Evolutionary conservation across 208 protist species (phyloP).

Genomic region (Phytomonas serpens): DNA sequence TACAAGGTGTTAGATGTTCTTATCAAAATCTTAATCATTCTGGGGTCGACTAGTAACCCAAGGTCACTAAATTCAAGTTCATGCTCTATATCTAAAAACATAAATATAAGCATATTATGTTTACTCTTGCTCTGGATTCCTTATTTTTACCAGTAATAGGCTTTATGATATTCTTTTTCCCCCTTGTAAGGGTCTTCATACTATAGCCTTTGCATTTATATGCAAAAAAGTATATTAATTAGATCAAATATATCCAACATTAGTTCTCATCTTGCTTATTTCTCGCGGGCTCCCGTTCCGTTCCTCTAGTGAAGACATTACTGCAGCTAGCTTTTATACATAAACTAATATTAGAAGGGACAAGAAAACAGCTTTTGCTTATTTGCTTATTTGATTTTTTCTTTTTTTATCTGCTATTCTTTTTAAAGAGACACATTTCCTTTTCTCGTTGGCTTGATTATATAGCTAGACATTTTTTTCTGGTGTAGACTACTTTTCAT

Average conservation of each 20-base stretch:
- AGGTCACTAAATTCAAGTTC: background rate
- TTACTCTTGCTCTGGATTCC: background rate
- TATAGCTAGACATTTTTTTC: conserved; percentile 6
- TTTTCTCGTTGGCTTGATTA: conserved; percentile 11
- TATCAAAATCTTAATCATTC: background rate
- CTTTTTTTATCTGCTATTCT: conserved; percentile 1
- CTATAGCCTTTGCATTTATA: background rate
- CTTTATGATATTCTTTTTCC: background rate
- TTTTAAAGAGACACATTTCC: conserved; percentile 5
- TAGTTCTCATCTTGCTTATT: background rate
- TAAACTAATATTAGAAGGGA: too few relatives aligned
- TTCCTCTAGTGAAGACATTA: background rate
- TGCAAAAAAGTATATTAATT: background rate
- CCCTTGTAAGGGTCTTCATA: background rate
- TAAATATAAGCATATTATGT: background rate
- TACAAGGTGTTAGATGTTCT: background rate
- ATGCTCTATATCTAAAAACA: background rate
- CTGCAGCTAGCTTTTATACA: background rate
- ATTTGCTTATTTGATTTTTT: conserved; percentile 5
- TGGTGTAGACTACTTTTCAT: background rate
- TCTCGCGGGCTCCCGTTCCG: background rate
- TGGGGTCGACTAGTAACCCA: background rate
- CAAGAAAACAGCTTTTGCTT: background rate
- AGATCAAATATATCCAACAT: background rate
- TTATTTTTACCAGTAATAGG: background rate